Conservation (phyloP, 495 filamentous ascomycete species). For the Aspergillus saccharolyticus region DNA sequence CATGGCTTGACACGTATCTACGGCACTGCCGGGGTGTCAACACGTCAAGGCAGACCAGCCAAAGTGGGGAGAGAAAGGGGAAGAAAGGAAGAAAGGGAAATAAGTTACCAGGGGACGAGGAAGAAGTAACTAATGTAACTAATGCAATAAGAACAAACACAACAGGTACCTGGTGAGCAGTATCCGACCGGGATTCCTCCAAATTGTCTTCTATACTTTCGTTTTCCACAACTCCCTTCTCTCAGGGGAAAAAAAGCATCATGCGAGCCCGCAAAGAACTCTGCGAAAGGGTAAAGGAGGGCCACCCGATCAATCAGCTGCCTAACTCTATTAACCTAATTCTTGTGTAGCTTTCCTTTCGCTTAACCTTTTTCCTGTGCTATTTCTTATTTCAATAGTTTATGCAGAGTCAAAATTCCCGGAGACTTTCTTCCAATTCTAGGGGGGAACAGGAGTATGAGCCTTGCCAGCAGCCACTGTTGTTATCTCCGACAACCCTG, state of each 20-base stretch:
- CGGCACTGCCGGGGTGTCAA: background rate
- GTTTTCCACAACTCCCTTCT: too few species aligned
- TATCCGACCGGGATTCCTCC: background rate
- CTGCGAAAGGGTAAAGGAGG: too few species aligned
- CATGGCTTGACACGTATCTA: background rate
- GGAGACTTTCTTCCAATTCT: background rate
- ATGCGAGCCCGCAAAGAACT: too few species aligned
- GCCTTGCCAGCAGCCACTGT: background rate
- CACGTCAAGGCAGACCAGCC: background rate
- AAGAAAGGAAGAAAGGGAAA: background rate
- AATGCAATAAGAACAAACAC: background rate
- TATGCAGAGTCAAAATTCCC: background rate
- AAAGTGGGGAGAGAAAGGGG: background rate
- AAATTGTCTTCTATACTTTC: background rate
- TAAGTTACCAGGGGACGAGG: background rate
- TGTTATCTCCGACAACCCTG: background rate
- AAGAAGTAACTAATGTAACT: background rate
- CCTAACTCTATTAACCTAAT: background rate
- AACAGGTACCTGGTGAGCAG: too few species aligned
- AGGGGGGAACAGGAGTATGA: background rate
- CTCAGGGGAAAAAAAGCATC: background rate
- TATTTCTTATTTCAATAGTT: background rate
- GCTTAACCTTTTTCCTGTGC: background rate
- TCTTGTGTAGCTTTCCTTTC: background rate
- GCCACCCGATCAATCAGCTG: conserved; percentile 4